Conservation (phyloP, 257 asterid species). For the Capsicum pubescens region DNA sequence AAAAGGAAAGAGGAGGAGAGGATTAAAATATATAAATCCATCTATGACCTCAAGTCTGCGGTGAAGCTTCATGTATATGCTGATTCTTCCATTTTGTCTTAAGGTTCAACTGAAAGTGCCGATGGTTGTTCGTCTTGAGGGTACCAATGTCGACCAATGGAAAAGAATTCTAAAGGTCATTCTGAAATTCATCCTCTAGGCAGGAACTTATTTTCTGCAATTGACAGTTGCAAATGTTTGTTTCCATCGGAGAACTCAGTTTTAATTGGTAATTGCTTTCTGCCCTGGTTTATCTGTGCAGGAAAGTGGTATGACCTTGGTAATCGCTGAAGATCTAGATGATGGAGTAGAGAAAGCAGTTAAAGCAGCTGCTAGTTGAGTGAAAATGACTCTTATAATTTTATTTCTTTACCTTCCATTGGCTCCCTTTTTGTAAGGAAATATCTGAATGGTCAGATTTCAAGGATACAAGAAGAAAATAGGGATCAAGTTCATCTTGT, state of each 20-base stretch:
- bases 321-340: slow-evolving; percentile 90
- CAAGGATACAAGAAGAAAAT: slow-evolving; percentile 53
- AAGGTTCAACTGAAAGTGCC: slow-evolving; percentile 93
- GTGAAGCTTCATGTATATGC: neutral
- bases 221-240: neutral
- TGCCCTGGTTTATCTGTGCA: slow-evolving; percentile 35
- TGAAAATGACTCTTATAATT: slow-evolving; percentile 1
- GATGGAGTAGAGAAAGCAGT: slow-evolving; percentile 94
- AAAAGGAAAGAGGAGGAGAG: neutral
- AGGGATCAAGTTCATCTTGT: neutral
- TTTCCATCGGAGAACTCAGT: neutral
- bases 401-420: slow-evolving; percentile 6
- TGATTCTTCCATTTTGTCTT: slow-evolving; percentile 17
- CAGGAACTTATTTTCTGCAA: neutral
- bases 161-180: slow-evolving; percentile 66
- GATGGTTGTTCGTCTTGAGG: slow-evolving; percentile 92
- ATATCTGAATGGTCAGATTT: neutral
- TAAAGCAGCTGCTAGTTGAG: slow-evolving; percentile 49
- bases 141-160: slow-evolving; percentile 94
- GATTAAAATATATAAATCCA: neutral
- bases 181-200: slow-evolving; percentile 30
- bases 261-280: neutral
- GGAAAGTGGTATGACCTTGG: slow-evolving; percentile 89
- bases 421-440: neutral
- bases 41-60: neutral